Conservation (phyloP, 108 stramenopile species). For the Cylindrotheca fusiformis region DNA sequence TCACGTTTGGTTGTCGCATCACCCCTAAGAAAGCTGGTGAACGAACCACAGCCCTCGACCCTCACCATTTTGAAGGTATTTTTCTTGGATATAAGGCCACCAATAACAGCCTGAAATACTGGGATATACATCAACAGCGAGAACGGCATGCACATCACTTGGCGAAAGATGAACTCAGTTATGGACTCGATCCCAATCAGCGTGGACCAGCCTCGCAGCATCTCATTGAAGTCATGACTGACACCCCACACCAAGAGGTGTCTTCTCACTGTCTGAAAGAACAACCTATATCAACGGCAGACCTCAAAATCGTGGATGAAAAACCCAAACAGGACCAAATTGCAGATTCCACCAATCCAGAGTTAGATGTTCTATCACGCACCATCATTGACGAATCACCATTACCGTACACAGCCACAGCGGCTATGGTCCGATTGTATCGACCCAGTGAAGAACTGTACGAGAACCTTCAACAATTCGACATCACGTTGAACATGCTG, state of each 20-base stretch:
- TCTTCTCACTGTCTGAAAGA: too few relatives aligned
- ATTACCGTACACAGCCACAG: too few relatives aligned
- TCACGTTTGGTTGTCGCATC: conserved; percentile 7
- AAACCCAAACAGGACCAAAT: too few relatives aligned
- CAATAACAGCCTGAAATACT: conserved; percentile 8
- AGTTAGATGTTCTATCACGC: too few relatives aligned
- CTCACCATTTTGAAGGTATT: not conserved
- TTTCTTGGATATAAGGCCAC: conserved; percentile 7
- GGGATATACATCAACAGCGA: not conserved
- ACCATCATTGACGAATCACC: too few relatives aligned
- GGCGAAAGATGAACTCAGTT: conserved; percentile 12
- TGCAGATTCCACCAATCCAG: too few relatives aligned
- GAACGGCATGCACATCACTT: not conserved
- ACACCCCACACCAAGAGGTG: not conserved
- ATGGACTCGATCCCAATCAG: not conserved
- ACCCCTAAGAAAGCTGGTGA: conserved; percentile 13
- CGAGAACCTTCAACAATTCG: too few relatives aligned
- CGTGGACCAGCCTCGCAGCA: conserved; percentile 8
- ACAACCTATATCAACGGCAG: too few relatives aligned
- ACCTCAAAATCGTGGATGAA: too few relatives aligned
- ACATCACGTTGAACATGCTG: too few relatives aligned
- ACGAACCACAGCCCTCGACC: conserved; percentile 6
- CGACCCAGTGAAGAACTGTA: too few relatives aligned
- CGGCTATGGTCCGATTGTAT: too few relatives aligned
- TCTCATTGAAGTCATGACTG: not conserved